Base-by-base conservation (phyloP, 495 filamentous ascomycete species). In the Eremomyces bilateralis region DNA sequence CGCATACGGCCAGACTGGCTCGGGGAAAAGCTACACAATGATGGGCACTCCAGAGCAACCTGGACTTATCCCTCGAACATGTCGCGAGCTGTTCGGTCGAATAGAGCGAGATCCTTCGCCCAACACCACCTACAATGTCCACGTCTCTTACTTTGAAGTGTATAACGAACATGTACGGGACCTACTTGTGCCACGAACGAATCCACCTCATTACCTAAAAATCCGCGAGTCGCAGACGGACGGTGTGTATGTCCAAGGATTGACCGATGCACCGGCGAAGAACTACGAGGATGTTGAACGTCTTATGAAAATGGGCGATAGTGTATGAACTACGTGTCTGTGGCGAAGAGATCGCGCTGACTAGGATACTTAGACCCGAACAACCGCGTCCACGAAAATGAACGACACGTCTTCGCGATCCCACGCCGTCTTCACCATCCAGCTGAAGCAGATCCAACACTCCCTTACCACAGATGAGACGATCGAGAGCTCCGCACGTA, bases 91-190 rank as follows among this genome's bases (percentile, higher is more conserved):
- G 19, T 99, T 99, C 49, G 70, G 94, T 56, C 71, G 88, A 36
- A 95, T 99, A 46, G 79, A 90, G 44, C 67, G 66, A 31, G 80
- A 83, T 25, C 65, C 76, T 24, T 72, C 73, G 4, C 77, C 82
- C 12, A 84, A 84, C 49, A 80, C 92, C 52, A 88, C 75, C 39
- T 99, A 92, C 62, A 82, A 80, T 44, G 88, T 99, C 33, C 80
- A 84, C 38, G 88, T 94, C 21, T 92, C 82, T 3, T 99, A 99
- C 57, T 95, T 95, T 43, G 88, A 99, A 54, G 84, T 99, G 42
- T 95, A 99, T 64, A 99, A 99, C 53, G 88, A 99, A 55, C 88
- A 99, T 57, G 90, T 95, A 21, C 76, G 88, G 34, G 88, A 99
- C 52, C 65, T 99, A 1, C 66, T 99, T 29, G 79, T 82, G 1